phyloP scores from a whole-genome alignment of 2,329 filamentous ascomycete species.

The Cladophialophora immunda region DNA sequence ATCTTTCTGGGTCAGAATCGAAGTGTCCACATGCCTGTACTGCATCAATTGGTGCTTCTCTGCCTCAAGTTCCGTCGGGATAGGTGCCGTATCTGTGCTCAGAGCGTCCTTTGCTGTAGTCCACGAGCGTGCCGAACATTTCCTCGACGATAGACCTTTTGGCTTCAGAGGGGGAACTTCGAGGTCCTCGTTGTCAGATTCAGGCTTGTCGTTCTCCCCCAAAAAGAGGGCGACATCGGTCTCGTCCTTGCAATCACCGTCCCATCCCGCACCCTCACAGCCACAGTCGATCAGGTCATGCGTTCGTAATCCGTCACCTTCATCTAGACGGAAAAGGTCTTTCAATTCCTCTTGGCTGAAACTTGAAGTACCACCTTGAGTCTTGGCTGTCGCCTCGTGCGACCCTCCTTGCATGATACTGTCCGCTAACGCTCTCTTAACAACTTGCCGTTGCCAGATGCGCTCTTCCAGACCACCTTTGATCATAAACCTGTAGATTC shows the following conservation, averaged over 20 bases:
- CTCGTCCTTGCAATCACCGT: slow-evolving; percentile 11
- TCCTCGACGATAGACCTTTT: neutral
- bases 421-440: slow-evolving; percentile 74
- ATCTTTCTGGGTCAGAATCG: slow-evolving; percentile 38
- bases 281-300: slow-evolving; percentile 72
- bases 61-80: slow-evolving; percentile 40
- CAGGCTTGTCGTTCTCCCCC: neutral
- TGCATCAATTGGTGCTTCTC: slow-evolving; percentile 55
- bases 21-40: slow-evolving; percentile 54
- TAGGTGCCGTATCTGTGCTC: neutral
- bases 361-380: slow-evolving; percentile 65
- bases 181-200: slow-evolving; percentile 18
- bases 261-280: slow-evolving; percentile 65
- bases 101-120: neutral
- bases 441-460: slow-evolving; percentile 77
- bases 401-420: slow-evolving; percentile 70
- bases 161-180: neutral
- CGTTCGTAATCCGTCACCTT: slow-evolving; percentile 69
- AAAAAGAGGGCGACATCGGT: neutral
- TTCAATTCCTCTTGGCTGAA: slow-evolving; percentile 73
- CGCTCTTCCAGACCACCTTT: slow-evolving; percentile 77
- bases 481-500: slow-evolving; percentile 74
- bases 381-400: slow-evolving; percentile 18
- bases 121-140: neutral
- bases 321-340: slow-evolving; percentile 73